phyloP scores from a whole-genome alignment of 2,329 filamentous ascomycete genomes.

The Nemania sp. region DNA sequence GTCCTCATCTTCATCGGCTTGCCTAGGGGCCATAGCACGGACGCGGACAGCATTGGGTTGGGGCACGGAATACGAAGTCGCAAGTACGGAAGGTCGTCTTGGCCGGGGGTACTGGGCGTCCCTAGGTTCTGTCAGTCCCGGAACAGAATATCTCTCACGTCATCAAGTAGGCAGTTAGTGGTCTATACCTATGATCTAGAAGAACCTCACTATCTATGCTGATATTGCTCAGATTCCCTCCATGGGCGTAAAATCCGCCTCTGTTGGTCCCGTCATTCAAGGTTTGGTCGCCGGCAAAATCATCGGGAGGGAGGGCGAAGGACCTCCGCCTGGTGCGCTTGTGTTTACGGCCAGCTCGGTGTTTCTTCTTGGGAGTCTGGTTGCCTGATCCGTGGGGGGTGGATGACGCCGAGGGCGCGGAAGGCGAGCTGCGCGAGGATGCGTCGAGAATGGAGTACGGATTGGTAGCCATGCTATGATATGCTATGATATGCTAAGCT shows the following conservation, averaged over 20 bases:
- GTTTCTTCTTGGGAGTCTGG: constrained; percentile 69
- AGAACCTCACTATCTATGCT: constrained; percentile 91
- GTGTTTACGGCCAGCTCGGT: constrained; percentile 78
- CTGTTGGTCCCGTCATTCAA: constrained; percentile 35
- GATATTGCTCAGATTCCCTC: constrained; percentile 78
- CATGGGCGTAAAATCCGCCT: constrained; percentile 63
- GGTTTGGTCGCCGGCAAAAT: constrained; percentile 54
- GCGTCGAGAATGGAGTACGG: constrained; percentile 69
- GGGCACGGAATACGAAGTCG: constrained; percentile 44
- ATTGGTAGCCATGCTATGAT: constrained; percentile 42
- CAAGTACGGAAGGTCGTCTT: constrained; percentile 67
- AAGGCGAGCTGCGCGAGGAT: constrained; percentile 53
- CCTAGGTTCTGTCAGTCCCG: constrained; percentile 27
- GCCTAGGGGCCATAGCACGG: constrained; percentile 37
- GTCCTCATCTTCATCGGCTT: constrained; percentile 53
- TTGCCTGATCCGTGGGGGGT: constrained; percentile 30
- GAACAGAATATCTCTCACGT: not conserved
- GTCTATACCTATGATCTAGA: constrained; percentile 77
- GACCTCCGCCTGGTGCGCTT: constrained; percentile 82
- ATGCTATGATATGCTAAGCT: not conserved
- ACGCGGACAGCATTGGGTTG: constrained; percentile 45
- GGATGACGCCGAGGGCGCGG: constrained; percentile 4
- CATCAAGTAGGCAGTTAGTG: not conserved
- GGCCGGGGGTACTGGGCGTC: constrained; percentile 64
- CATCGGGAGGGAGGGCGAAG: constrained; percentile 75